Conservation (phyloP, 148 eudicot species). For the Diospyros lotus region DNA sequence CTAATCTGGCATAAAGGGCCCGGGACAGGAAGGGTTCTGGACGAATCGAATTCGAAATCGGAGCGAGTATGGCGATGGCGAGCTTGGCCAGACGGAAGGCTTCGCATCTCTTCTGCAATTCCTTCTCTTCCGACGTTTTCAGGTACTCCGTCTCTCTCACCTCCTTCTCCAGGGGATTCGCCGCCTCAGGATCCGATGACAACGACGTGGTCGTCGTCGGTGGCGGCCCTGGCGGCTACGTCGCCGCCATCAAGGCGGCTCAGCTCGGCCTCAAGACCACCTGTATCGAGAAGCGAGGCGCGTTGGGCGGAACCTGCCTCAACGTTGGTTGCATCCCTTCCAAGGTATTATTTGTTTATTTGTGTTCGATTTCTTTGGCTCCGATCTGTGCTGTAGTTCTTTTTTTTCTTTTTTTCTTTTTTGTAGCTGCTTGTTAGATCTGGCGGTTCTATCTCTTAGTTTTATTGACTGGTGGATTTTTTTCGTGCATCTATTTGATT, state of each 20-base stretch:
- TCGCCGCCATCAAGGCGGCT: slow-evolving; percentile 94
- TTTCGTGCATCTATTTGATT: too few relatives aligned
- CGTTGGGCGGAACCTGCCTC: slow-evolving; percentile 92
- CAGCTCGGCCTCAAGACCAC: slow-evolving; percentile 90
- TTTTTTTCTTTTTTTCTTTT: too few relatives aligned
- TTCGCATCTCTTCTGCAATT: slow-evolving; percentile 24
- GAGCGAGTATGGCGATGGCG: slow-evolving; percentile 67
- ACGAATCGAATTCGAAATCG: neutral
- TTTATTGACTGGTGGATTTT: too few relatives aligned
- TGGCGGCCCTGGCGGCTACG: slow-evolving; percentile 96
- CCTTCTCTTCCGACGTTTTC: slow-evolving; percentile 21
- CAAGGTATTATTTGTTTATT: slow-evolving; percentile 41
- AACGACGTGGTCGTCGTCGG: slow-evolving; percentile 91
- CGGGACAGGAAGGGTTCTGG: neutral
- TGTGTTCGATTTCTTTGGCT: too few relatives aligned
- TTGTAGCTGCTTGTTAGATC: too few relatives aligned
- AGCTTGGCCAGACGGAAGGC: slow-evolving; percentile 55
- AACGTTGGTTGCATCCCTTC: slow-evolving; percentile 97
- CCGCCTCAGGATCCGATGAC: slow-evolving; percentile 67
- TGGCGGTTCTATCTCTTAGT: too few relatives aligned
- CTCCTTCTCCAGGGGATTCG: slow-evolving; percentile 50
- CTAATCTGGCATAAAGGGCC: neutral
- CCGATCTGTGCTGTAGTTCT: too few relatives aligned
- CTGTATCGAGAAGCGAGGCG: slow-evolving; percentile 92
- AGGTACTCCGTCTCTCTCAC: slow-evolving; percentile 40